A percentile compares a stretch with the other conserved stretches of the same genome.
These are phyloP conservation scores for Pichia sp. DNA, from an alignment of 1,139 yeast species.

Conservation along the genomic window DNA sequence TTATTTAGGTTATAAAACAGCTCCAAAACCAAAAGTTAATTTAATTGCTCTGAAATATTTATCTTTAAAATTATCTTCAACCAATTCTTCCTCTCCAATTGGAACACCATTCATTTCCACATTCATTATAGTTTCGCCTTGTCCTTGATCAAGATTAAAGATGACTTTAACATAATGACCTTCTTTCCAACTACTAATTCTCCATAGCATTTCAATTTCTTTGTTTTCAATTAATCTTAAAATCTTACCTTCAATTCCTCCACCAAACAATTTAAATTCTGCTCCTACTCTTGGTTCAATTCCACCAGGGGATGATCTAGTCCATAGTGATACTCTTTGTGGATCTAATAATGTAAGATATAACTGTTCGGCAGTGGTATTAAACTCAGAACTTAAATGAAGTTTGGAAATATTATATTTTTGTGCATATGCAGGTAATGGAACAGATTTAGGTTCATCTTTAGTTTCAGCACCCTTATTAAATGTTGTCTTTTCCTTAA, in stretches of 20 bases:
- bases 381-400: conserved; percentile 73
- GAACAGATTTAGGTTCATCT: conserved; percentile 5
- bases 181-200: conserved; percentile 79
- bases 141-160: conserved; percentile 65
- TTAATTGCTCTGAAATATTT: conserved; percentile 85
- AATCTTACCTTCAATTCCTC: conserved; percentile 75
- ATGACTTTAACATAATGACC: conserved; percentile 71
- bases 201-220: conserved; percentile 71
- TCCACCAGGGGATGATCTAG: conserved; percentile 63
- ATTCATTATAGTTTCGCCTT: conserved; percentile 73
- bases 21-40: conserved; percentile 88
- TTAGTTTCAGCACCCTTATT: conserved; percentile 18
- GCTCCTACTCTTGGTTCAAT: conserved; percentile 60
- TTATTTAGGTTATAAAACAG: too few relatives aligned
- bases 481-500: conserved; percentile 27
- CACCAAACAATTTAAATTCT: conserved; percentile 71
- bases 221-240: conserved; percentile 53
- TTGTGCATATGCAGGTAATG: conserved; percentile 32
- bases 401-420: conserved; percentile 75
- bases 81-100: conserved; percentile 92
- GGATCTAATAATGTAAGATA: conserved; percentile 72
- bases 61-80: conserved; percentile 76
- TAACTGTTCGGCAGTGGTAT: conserved; percentile 81
- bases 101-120: conserved; percentile 89
- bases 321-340: conserved; percentile 80